Conservation (phyloP, 805 yeast genomes). For the Monosporozyma aquatica region DNA sequence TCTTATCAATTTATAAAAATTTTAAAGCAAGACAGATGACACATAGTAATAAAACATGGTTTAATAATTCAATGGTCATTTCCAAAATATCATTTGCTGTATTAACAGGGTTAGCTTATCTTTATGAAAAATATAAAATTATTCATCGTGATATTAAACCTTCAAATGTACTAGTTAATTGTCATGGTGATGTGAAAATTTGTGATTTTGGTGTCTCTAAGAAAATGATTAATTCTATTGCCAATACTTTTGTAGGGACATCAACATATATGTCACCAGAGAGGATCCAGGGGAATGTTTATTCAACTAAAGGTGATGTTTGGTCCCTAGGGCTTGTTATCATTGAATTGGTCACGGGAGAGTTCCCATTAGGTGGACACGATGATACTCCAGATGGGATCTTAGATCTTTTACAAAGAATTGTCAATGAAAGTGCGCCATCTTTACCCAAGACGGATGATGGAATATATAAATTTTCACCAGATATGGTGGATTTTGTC, state of each 20-base stretch:
- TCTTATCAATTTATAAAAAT: slow-evolving; percentile 51
- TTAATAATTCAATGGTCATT: slow-evolving; percentile 44
- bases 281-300: slow-evolving; percentile 87
- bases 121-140: slow-evolving; percentile 76
- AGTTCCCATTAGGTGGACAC: slow-evolving; percentile 61
- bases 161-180: slow-evolving; percentile 80
- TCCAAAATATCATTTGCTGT: slow-evolving; percentile 70
- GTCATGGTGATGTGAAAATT: slow-evolving; percentile 77
- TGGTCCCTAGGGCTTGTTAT: slow-evolving; percentile 94
- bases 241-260: slow-evolving; percentile 97
- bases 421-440: slow-evolving; percentile 91
- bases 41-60: slow-evolving; percentile 19
- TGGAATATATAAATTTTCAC: slow-evolving; percentile 26
- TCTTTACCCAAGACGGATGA: slow-evolving; percentile 38
- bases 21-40: slow-evolving; percentile 22
- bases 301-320: slow-evolving; percentile 91
- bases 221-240: slow-evolving; percentile 85
- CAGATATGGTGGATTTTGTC: slow-evolving; percentile 56
- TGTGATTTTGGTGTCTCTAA: slow-evolving; percentile 97
- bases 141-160: slow-evolving; percentile 96
- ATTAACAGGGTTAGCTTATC: slow-evolving; percentile 68
- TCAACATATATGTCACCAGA: slow-evolving; percentile 98
- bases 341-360: slow-evolving; percentile 80
- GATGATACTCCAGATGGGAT: slow-evolving; percentile 72
- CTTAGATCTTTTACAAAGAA: slow-evolving; percentile 79